phyloP scores from a whole-genome alignment of 148 eudicot species.

The Polygonum maritimum region DNA sequence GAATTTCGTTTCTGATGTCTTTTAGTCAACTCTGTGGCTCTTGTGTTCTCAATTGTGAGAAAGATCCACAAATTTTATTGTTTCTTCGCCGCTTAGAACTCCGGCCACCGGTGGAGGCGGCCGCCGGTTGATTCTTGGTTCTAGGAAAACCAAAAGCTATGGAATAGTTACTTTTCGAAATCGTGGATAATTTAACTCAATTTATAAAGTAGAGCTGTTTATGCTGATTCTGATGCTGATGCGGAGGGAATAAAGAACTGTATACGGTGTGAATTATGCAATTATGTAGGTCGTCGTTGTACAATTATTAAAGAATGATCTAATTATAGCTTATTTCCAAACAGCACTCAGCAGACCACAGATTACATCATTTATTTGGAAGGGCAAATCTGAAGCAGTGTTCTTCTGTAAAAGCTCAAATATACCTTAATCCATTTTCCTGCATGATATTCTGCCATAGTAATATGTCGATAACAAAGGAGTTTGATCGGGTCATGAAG shows the following conservation, averaged over 20 bases:
- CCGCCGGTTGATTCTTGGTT: background rate
- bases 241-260: background rate
- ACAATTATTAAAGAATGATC: background rate
- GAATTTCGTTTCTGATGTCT: too few relatives aligned
- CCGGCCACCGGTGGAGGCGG: too few relatives aligned
- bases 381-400: slow-evolving; percentile 1
- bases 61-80: too few relatives aligned
- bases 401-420: background rate
- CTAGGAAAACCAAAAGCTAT: background rate
- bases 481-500: slow-evolving; percentile 71
- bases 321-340: background rate
- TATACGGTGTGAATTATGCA: background rate
- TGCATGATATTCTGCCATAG: slow-evolving; percentile 2
- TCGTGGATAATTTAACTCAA: background rate
- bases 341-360: background rate
- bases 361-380: background rate
- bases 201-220: background rate
- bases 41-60: too few relatives aligned
- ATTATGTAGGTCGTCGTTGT: background rate
- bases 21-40: too few relatives aligned
- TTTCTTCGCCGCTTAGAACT: too few relatives aligned
- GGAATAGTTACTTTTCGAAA: background rate
- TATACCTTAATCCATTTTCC: background rate
- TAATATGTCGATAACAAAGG: slow-evolving; percentile 53
- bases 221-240: background rate